A percentile compares a stretch with the other conserved stretches of the same genome.
These are phyloP conservation scores for Apiospora arundinis DNA, from an alignment of 2,329 filamentous ascomycete species.

Conservation along the genomic window DNA sequence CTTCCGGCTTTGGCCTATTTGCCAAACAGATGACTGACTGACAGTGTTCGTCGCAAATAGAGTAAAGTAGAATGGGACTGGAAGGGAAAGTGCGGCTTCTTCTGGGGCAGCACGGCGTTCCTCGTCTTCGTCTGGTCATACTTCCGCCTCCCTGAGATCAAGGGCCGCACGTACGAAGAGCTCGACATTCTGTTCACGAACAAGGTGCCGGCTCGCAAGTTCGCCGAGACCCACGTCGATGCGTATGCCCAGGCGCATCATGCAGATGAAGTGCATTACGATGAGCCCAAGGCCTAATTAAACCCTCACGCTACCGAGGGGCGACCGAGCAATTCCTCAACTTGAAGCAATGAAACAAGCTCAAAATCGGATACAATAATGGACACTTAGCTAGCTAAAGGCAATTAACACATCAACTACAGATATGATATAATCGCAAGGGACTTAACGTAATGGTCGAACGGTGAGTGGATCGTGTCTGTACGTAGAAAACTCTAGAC, in stretches of 20 bases:
- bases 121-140: conserved; percentile 55
- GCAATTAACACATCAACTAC: too few species aligned
- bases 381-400: too few species aligned
- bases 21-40: neutral
- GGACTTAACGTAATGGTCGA: neutral
- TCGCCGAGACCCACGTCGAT: conserved; percentile 43
- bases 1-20: too few species aligned
- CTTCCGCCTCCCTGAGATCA: conserved; percentile 59
- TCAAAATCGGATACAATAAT: too few species aligned
- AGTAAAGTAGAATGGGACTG: conserved; percentile 47
- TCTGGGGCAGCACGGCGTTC: conserved; percentile 51
- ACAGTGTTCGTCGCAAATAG: conserved; percentile 22
- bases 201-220: conserved; percentile 47
- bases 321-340: too few species aligned
- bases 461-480: neutral
- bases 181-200: conserved; percentile 58
- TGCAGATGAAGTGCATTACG: neutral
- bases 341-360: too few species aligned
- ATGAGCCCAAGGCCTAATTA: neutral
- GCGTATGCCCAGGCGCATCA: conserved; percentile 6
- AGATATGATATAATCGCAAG: too few species aligned
- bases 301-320: too few species aligned
- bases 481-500: too few species aligned
- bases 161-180: conserved; percentile 57
- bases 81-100: conserved; percentile 50